A percentile compares a stretch with the other conserved stretches of the same genome.
Evolutionary conservation across 2,329 filamentous ascomycete genomes (phyloP).

Genomic region (Aspergillus thermomutatus): DNA sequence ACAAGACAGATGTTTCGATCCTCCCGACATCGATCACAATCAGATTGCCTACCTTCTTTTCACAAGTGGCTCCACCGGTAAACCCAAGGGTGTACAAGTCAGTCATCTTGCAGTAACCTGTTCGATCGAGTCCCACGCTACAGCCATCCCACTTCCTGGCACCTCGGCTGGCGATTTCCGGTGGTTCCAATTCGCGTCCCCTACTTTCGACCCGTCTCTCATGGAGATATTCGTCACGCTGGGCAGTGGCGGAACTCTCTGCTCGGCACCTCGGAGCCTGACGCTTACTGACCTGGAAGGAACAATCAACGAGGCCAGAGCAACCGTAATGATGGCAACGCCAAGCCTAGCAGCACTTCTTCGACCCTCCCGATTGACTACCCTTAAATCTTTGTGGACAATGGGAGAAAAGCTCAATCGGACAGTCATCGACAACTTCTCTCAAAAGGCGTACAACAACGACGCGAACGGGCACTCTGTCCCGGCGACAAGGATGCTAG

Average conservation of each 20-base stretch:
- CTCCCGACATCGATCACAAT: conserved; percentile 12
- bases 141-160: conserved; percentile 21
- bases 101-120: conserved; percentile 29
- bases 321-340: conserved; percentile 39
- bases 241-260: conserved; percentile 33
- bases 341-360: conserved; percentile 37
- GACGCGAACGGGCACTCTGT: background rate
- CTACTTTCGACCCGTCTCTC: conserved; percentile 32
- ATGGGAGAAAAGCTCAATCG: conserved; percentile 35
- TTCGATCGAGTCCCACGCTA: conserved; percentile 29
- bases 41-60: conserved; percentile 33
- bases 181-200: conserved; percentile 39
- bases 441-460: conserved; percentile 2
- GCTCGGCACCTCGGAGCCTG: conserved; percentile 27
- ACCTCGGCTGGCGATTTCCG: conserved; percentile 21
- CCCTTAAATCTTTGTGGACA: conserved; percentile 29
- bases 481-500: conserved; percentile 16
- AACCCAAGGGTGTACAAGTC: conserved; percentile 33
- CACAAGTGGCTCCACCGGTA: conserved; percentile 35
- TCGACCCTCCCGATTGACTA: conserved; percentile 22
- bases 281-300: conserved; percentile 28
- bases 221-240: conserved; percentile 32
- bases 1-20: background rate
- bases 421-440: conserved; percentile 32
- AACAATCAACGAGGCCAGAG: conserved; percentile 26